Base-by-base conservation (phyloP, 2,329 filamentous ascomycete species). In the Clarireedia homoeocarpa region DNA sequence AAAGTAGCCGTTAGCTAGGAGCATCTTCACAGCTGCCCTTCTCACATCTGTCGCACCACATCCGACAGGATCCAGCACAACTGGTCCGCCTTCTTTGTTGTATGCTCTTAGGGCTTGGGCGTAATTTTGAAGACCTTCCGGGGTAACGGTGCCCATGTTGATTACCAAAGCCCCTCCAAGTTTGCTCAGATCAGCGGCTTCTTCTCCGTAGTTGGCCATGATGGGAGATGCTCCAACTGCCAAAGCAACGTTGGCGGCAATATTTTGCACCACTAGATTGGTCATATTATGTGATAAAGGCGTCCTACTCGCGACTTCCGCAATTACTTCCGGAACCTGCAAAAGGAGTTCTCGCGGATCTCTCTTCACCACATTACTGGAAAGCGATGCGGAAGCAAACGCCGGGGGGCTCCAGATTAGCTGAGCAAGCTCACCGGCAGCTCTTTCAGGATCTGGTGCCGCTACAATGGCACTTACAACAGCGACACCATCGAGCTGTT, bases 251-350 rank as follows among this genome's bases (percentile, higher is more conserved):
- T 95, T 96, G 52, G 94, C 92, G 15, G 91, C 89, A 66, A 97
- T 88, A 73, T 96, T 96, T 67, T 96, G 91, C 23, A 96, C 92
- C 0, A 97, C 92, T 52, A 91, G 78, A 70, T 97, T 97, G 53
- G 94, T 97, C 89, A 97, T 97, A 73, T 96, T 96, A 73, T 97
- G 92, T 51, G 87, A 88, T 23, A 97, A 77, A 0, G 91, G 91
- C 56, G 81, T 85, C 45, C 73, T 76, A 2, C 75, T 70, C 5
- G 81, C 81, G 48, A 96, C 79, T 5, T 77, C 75, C 58, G 74
- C 75, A 45, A 95, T 75, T 17, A 88, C 72, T 3, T 64, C 51
- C 23, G 62, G 62, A 9, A 65, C 52, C 55, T 61, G 52, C 4
- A 56, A n/a, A 14, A 68, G 49, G 17, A 67, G 51, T 2, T 42